These are phyloP conservation scores for Erysimum pusillum DNA, from an alignment of 441 rosid genomes.

Conservation along the genomic window DNA sequence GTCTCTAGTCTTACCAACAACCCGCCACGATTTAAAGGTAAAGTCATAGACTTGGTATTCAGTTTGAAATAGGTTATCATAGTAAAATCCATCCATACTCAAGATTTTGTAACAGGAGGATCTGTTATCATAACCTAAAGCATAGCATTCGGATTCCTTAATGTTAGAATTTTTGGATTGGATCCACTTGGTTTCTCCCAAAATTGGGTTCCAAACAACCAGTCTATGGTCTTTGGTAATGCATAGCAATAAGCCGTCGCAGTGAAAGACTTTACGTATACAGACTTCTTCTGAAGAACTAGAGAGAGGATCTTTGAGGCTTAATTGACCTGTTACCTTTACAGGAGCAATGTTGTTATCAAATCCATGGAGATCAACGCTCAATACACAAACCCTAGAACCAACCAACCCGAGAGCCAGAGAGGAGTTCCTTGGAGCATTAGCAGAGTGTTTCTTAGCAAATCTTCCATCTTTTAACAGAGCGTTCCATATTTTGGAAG, in stretches of 20 bases:
- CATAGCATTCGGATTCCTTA: not conserved
- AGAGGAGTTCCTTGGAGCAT: conserved; percentile 5
- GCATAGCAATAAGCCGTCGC: conserved; percentile 28
- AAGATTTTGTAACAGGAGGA: conserved; percentile 27
- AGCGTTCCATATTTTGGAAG: not conserved
- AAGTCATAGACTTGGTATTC: conserved; percentile 29
- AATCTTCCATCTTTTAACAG: not conserved
- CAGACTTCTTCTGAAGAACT: not conserved
- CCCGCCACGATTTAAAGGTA: conserved; percentile 18
- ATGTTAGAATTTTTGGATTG: not conserved
- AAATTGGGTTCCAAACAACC: conserved; percentile 15
- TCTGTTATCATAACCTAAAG: conserved; percentile 6
- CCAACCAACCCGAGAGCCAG: not conserved
- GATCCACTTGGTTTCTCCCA: conserved; percentile 22
- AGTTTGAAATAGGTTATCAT: not conserved
- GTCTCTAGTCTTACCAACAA: not conserved
- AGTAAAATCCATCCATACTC: not conserved
- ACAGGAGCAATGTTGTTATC: not conserved
- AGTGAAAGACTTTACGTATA: conserved; percentile 6
- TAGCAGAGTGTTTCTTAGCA: not conserved
- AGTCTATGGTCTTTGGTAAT: conserved; percentile 1
- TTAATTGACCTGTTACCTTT: not conserved
- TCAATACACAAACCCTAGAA: not conserved
- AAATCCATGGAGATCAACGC: not conserved
- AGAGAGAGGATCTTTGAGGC: conserved; percentile 17